Base-by-base conservation (phyloP, 2,329 filamentous ascomycete species). In the Neonectria coccinea region DNA sequence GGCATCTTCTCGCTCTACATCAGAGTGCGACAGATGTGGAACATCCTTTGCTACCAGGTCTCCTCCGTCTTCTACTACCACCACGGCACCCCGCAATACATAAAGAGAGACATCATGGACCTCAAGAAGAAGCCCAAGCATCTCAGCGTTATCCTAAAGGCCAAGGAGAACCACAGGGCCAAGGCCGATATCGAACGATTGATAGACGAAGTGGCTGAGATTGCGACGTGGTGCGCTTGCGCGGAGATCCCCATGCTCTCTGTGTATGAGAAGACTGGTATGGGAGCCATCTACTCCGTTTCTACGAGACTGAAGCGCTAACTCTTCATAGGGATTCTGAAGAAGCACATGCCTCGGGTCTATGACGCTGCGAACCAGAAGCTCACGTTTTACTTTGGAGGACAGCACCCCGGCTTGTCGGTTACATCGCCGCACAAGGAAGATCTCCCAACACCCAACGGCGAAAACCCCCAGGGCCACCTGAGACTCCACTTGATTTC, bases 81-180 rank as follows among this genome's bases (percentile, higher is more conserved):
- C 81, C 96, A 99, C 79, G 92, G 93, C 56, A 97, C 95, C 1
- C 96, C 96, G 8, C 93, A 97, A 76, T 89, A 97, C 76, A 97
- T 99, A 71, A 89, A 91, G 74, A 90, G 91, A 74, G 96, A 99
- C 80, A 91, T 98, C 27, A 89, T 89, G 77, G 85, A 86, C 10
- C 80, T 99, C 62, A 86, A 84, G 62, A 89, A 91, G 72, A 80
- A 97, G 65, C 96, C 96, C 2, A 88, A 91, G 69, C 96, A 99
- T 76, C 79, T 99, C 55, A 97, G 94, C 75, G 91, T 97, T 11
- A 90, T 98, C 59, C 81, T 99, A 63, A 91, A 90, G 62, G 83
- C 92, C 52, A 89, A 95, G 73, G 84, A 90, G 76, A 88, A 91
- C 63, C 84, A 90, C 62, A 85, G 89, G 75, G 85, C 91, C 73